These are phyloP conservation scores for Chrysanthemum lavandulifolium DNA, from an alignment of 129 eudicot species.

Conservation along the genomic window DNA sequence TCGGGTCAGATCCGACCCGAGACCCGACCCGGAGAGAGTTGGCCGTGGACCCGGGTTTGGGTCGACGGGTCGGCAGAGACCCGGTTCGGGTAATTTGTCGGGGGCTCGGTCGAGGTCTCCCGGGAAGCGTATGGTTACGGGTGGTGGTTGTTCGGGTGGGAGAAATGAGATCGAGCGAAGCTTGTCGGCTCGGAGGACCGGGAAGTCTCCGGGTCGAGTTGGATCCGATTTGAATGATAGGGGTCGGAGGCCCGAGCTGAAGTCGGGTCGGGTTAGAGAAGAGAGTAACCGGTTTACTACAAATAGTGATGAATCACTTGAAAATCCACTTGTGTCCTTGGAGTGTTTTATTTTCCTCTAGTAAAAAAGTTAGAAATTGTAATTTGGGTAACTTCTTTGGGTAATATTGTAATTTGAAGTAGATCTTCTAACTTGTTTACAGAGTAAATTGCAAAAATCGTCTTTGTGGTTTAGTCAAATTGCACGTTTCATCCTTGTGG, in stretches of 20 bases:
- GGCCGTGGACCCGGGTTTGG: constrained; percentile 29
- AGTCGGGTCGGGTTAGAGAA: constrained; percentile 34
- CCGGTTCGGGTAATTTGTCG: constrained; percentile 15
- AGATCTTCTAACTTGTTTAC: not conserved
- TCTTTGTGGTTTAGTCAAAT: too few relatives aligned
- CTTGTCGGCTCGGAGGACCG: constrained; percentile 53
- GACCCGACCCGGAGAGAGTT: constrained; percentile 19
- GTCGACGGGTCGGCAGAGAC: constrained; percentile 11
- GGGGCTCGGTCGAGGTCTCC: constrained; percentile 64
- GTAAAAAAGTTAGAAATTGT: constrained; percentile 19
- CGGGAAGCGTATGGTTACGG: constrained; percentile 36
- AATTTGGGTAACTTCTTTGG: constrained; percentile 17
- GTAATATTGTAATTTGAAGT: not conserved
- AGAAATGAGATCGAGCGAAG: constrained; percentile 44
- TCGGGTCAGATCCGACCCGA: constrained; percentile 33
- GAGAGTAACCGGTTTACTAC: constrained; percentile 36
- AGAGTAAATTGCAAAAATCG: too few relatives aligned
- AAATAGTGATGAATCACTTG: constrained; percentile 61
- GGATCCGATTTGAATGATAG: constrained; percentile 46
- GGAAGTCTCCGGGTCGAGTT: constrained; percentile 71
- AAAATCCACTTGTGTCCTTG: constrained; percentile 90
- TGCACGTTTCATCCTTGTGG: too few relatives aligned
- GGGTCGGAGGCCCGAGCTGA: constrained; percentile 21
- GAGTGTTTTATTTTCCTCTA: constrained; percentile 93
- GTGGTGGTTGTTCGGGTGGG: constrained; percentile 19